Evolutionary conservation across 2,329 filamentous ascomycete genomes (phyloP).

Genomic region (Lithohypha guttulata): DNA sequence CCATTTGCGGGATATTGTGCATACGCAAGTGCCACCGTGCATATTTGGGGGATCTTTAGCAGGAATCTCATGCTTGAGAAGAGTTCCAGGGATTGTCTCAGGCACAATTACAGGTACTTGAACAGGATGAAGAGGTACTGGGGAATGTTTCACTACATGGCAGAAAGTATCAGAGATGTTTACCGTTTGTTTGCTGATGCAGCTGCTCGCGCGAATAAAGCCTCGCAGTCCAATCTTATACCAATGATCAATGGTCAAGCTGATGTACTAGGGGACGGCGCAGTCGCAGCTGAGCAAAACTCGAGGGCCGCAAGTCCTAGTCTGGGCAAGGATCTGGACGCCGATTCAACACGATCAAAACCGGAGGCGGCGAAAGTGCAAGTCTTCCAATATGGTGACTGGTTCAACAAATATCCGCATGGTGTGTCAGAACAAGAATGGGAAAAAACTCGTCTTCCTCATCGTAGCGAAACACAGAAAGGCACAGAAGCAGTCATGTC

Average conservation of each 20-base stretch:
- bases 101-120: constrained; percentile 79
- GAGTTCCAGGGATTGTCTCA: constrained; percentile 70
- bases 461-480: constrained; percentile 53
- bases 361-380: constrained; percentile 11
- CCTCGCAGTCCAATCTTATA: constrained; percentile 25
- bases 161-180: constrained; percentile 79
- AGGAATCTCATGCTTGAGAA: constrained; percentile 66
- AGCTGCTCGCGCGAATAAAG: constrained; percentile 50
- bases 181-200: constrained; percentile 78
- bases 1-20: constrained; percentile 93
- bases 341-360: neutral
- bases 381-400: constrained; percentile 90
- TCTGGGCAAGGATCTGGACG: neutral
- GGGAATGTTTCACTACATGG: constrained; percentile 98
- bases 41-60: constrained; percentile 84
- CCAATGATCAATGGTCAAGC: neutral
- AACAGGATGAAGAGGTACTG: constrained; percentile 94
- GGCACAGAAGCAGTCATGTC: constrained; percentile 74
- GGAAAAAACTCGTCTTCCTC: constrained; percentile 58
- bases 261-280: neutral
- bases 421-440: constrained; percentile 79
- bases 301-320: constrained; percentile 7
- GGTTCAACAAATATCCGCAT: constrained; percentile 91
- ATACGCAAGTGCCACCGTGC: constrained; percentile 87
- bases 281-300: constrained; percentile 9